Base-by-base conservation (phyloP, 768 basidiomycete genomes). In the Terana coerulea region DNA sequence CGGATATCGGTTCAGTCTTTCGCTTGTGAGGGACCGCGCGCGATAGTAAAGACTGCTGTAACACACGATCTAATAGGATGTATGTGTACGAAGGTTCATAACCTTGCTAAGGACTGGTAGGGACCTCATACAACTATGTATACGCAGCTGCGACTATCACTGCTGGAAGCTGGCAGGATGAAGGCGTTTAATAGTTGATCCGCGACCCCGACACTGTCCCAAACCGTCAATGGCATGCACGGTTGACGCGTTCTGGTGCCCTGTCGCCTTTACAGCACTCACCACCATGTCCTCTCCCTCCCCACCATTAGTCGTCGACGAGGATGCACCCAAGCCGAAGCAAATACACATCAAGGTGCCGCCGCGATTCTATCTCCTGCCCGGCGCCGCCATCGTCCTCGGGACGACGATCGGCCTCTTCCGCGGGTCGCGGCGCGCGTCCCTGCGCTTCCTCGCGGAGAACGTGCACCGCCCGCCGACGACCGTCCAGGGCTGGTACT, bases 401-500 rank as follows among this genome's bases (percentile, higher is more conserved):
- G 89, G 90, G 17, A 72, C 77, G n/a, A 72, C 76, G 30, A 80
- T 90, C 49, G 89, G 89, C n/a, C 70, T 82, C 21, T 75, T 87
- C 59, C 83, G 89, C 17, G 87, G 86, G 17, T 83, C 83, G 10
- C 79, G 86, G 37, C 74, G 68, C 41, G 82, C 86, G n/a, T 78
- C 81, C 11, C 71, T 93, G 65, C 85, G 82, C 46, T 95, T 88
- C 67, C 76, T 94, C 44, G 92, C 91, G n/a, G 92, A 95, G 68
- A 95, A 95, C 66, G 92, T 84, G 37, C 93, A 95, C 68, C 77
- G 90, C 49, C 77, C 87, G 42, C 92, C 92, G 19, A 84, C 71
- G 59, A 95, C 93, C 26, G 78, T 91, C 52, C 81, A 86, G 59
- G 93, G 93, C 52, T 95, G 93, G 92, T 95, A 94, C 68, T 88